Conservation (phyloP, 805 yeast genomes). For the Metschnikowia proteae region DNA sequence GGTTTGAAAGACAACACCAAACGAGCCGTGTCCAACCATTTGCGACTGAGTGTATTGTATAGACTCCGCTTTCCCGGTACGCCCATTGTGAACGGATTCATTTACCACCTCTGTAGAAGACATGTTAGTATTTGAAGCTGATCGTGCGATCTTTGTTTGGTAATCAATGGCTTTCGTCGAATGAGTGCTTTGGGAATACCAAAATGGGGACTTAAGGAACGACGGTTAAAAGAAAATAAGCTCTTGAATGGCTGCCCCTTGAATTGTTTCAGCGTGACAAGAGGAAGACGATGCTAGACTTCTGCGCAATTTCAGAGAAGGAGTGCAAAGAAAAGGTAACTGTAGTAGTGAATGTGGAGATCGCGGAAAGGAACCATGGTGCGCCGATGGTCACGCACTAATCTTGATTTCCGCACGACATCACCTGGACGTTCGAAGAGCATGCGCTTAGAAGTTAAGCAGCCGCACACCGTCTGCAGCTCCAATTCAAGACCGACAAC, state of each 20-base stretch:
- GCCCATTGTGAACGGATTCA: conserved; percentile 71
- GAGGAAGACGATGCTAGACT: background rate
- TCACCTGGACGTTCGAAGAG: background rate
- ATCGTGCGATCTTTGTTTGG: conserved; percentile 1
- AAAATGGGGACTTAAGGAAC: background rate
- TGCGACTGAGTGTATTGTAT: conserved; percentile 77
- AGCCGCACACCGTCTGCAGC: background rate
- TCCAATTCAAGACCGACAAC: background rate
- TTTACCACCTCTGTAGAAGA: conserved; percentile 47
- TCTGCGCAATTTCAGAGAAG: background rate
- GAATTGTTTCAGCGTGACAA: background rate
- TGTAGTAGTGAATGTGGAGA: conserved; percentile 11
- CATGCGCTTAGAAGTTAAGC: conserved; percentile 2
- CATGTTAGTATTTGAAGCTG: conserved; percentile 32
- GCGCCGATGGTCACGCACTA: conserved; percentile 18
- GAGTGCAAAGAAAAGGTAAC: conserved; percentile 4
- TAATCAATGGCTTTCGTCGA: conserved; percentile 1
- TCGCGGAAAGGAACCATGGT: conserved; percentile 12
- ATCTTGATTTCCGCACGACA: conserved; percentile 16
- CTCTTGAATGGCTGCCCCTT: background rate
- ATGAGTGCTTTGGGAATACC: background rate
- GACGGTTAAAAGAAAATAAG: background rate
- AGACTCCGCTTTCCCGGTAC: conserved; percentile 55
- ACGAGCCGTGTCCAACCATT: conserved; percentile 98
- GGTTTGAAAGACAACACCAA: conserved; percentile 95